phyloP scores from a whole-genome alignment of 345 rosid species.

The Fremontodendron californicum region DNA sequence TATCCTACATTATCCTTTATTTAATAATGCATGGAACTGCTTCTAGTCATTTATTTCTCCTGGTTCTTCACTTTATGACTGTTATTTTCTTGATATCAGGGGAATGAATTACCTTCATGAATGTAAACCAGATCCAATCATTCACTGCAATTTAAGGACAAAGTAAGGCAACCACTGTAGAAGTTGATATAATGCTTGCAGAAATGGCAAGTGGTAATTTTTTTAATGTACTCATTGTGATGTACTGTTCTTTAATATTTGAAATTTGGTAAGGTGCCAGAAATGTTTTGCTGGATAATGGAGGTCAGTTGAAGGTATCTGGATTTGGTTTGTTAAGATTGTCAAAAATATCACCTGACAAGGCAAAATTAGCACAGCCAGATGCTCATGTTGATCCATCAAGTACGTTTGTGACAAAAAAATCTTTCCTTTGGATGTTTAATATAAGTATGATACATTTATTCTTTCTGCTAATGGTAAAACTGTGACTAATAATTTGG shows the following conservation, averaged over 20 bases:
- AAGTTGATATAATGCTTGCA: constrained; percentile 28
- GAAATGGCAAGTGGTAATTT: constrained; percentile 18
- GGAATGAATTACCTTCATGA: constrained; percentile 76
- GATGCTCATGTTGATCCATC: constrained; percentile 40
- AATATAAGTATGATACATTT: neutral
- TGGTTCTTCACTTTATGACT: neutral
- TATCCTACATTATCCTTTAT: neutral
- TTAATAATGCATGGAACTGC: neutral
- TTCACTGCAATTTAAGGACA: constrained; percentile 88
- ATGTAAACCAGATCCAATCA: constrained; percentile 80
- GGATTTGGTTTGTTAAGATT: constrained; percentile 78
- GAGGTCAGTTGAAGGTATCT: constrained; percentile 77
- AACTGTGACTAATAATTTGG: neutral
- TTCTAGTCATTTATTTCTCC: neutral
- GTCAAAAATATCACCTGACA: constrained; percentile 54
- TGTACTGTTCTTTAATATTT: constrained; percentile 58
- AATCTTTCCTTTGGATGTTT: constrained; percentile 6
- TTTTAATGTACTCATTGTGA: constrained; percentile 18
- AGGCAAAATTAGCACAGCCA: constrained; percentile 48
- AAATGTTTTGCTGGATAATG: constrained; percentile 95
- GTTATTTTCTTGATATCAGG: constrained; percentile 44
- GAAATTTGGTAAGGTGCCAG: constrained; percentile 98
- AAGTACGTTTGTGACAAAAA: constrained; percentile 42
- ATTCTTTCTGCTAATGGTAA: neutral
- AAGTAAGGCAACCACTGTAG: constrained; percentile 74